Conservation (phyloP, 495 filamentous ascomycete species). For the Xanthoparmelia taractica region DNA sequence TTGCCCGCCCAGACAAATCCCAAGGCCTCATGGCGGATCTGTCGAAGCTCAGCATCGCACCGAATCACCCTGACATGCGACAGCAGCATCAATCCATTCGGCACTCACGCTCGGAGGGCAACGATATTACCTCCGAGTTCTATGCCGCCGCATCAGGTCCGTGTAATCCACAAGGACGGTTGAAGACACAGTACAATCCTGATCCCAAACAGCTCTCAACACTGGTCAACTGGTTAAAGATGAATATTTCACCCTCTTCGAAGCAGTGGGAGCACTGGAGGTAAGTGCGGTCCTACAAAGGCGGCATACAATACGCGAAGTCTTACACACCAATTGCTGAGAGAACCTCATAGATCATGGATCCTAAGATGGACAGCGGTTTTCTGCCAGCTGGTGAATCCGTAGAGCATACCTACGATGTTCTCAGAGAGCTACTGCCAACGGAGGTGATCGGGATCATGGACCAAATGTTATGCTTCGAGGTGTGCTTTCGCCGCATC, state of each 20-base stretch:
- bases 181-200: neutral
- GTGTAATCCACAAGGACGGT: neutral
- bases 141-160: conserved; percentile 21
- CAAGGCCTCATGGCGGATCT: conserved; percentile 5
- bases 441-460: conserved; percentile 86
- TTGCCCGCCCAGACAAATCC: neutral
- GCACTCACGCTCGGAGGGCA: neutral
- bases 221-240: conserved; percentile 87
- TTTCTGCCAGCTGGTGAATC: conserved; percentile 66
- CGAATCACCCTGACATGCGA: neutral
- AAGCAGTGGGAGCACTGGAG: conserved; percentile 91
- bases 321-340: neutral
- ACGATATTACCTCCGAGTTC: conserved; percentile 23
- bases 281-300: conserved; percentile 49
- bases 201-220: conserved; percentile 49
- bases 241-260: conserved; percentile 86
- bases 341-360: conserved; percentile 68
- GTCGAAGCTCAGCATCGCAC: conserved; percentile 7
- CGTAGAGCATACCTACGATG: conserved; percentile 80
- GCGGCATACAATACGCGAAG: neutral
- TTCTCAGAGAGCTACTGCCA: conserved; percentile 57
- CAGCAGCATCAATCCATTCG: neutral
- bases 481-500: conserved; percentile 46
- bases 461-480: conserved; percentile 83
- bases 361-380: conserved; percentile 96